A percentile compares a stretch with the other conserved stretches of the same genome.
phyloP scores from a whole-genome alignment of 2,329 filamentous ascomycete genomes.

The Colletotrichum sojae region DNA sequence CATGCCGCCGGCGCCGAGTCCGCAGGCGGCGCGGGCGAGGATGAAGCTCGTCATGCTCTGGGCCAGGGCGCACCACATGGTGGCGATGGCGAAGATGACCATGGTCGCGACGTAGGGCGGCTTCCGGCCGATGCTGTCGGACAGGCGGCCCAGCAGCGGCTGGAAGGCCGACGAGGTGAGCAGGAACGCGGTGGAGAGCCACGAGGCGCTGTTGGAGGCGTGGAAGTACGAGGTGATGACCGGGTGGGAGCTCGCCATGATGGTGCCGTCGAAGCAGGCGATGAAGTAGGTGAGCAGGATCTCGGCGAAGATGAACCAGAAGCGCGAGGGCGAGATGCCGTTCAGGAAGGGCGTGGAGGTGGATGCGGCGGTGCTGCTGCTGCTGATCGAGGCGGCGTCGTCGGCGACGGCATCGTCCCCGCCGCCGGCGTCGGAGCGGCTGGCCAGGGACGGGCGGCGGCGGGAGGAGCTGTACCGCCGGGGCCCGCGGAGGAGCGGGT shows the following conservation, averaged over 20 bases:
- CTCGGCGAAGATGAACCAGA: slow-evolving; percentile 74
- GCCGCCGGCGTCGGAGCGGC: slow-evolving; percentile 21
- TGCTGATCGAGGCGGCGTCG: slow-evolving; percentile 33
- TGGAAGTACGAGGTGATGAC: slow-evolving; percentile 86
- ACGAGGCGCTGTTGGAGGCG: slow-evolving; percentile 83
- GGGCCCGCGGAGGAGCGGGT: slow-evolving; percentile 56
- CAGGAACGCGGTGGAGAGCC: slow-evolving; percentile 85
- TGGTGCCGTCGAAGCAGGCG: slow-evolving; percentile 79
- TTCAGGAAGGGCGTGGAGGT: slow-evolving; percentile 55
- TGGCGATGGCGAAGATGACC: slow-evolving; percentile 74
- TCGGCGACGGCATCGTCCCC: slow-evolving; percentile 13
- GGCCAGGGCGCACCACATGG: slow-evolving; percentile 78
- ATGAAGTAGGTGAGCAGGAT: slow-evolving; percentile 72
- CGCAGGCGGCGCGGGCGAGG: slow-evolving; percentile 77
- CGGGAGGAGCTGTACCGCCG: slow-evolving; percentile 46
- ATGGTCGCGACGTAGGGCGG: slow-evolving; percentile 75
- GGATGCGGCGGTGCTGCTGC: slow-evolving; percentile 31
- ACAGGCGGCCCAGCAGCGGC: slow-evolving; percentile 80
- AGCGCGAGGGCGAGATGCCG: slow-evolving; percentile 63
- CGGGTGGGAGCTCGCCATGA: slow-evolving; percentile 86
- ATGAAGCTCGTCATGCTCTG: slow-evolving; percentile 79
- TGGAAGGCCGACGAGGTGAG: slow-evolving; percentile 84
- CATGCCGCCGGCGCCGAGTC: slow-evolving; percentile 80
- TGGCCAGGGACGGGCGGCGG: slow-evolving; percentile 26
- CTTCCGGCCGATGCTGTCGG: slow-evolving; percentile 80